phyloP scores from a whole-genome alignment of 2,329 filamentous ascomycete species.

The Lasiodiplodia sp. region DNA sequence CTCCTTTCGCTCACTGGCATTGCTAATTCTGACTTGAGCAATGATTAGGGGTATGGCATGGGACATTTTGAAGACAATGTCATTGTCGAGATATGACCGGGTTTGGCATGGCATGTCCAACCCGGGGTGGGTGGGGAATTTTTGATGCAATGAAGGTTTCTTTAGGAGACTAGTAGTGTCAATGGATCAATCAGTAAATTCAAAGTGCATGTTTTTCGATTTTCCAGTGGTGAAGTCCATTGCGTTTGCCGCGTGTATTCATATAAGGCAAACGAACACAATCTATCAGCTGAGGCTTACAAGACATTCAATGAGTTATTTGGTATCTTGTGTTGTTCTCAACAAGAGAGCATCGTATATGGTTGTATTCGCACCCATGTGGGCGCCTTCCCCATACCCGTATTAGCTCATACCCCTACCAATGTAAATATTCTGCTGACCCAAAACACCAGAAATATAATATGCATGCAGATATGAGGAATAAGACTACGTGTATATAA shows the following conservation, averaged over 20 bases:
- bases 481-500: background rate
- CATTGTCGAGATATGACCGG: background rate
- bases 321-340: background rate
- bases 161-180: background rate
- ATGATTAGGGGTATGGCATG: conserved; percentile 9
- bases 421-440: background rate
- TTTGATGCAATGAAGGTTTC: background rate
- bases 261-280: too few species aligned
- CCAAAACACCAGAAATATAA: background rate
- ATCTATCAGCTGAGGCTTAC: too few species aligned
- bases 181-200: background rate
- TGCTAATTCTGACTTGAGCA: background rate
- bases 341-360: background rate
- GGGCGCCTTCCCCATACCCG: background rate
- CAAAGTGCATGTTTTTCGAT: background rate
- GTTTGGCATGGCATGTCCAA: background rate
- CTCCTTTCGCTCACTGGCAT: background rate
- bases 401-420: background rate
- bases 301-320: too few species aligned
- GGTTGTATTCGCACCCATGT: background rate
- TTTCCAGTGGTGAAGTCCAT: too few species aligned
- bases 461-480: background rate
- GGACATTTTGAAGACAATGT: conserved; percentile 14
- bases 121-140: background rate
- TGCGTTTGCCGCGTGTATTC: too few species aligned